These are phyloP conservation scores for Fibroporia radiculosa DNA, from an alignment of 768 basidiomycete species.

Conservation along the genomic window DNA sequence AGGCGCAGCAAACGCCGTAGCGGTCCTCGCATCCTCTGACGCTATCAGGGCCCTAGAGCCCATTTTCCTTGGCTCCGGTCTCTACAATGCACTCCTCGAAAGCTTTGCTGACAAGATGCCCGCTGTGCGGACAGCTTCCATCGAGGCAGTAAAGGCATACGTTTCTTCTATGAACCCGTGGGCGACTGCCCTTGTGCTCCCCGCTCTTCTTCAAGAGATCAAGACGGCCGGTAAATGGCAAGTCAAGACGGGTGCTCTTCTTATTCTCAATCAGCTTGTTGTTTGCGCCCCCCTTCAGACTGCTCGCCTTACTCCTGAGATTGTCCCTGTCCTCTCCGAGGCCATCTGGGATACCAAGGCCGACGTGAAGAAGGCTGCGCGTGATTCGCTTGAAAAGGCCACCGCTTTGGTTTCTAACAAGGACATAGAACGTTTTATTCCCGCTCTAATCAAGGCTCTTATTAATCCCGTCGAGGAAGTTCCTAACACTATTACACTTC, in stretches of 20 bases:
- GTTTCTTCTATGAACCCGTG: conserved; percentile 81
- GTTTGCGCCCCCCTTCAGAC: conserved; percentile 74
- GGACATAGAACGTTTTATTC: conserved; percentile 96
- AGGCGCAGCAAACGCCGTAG: conserved; percentile 71
- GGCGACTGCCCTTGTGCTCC: conserved; percentile 78
- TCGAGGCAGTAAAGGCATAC: conserved; percentile 74
- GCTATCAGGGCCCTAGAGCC: conserved; percentile 82
- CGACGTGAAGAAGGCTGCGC: conserved; percentile 97
- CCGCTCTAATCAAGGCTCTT: conserved; percentile 93
- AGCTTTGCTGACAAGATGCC: conserved; percentile 93
- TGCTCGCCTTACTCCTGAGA: conserved; percentile 86
- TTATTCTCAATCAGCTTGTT: conserved; percentile 82
- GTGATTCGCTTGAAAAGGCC: conserved; percentile 89
- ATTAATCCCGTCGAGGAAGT: conserved; percentile 99
- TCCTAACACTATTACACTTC: conserved; percentile 86
- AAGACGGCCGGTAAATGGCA: conserved; percentile 98
- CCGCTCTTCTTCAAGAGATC: conserved; percentile 85
- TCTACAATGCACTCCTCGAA: conserved; percentile 84
- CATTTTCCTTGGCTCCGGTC: conserved; percentile 76
- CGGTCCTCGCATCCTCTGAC: conserved; percentile 48
- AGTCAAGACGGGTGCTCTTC: conserved; percentile 83
- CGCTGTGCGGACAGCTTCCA: conserved; percentile 75
- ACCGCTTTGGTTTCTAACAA: conserved; percentile 96
- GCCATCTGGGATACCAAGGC: conserved; percentile 99
- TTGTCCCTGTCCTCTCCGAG: conserved; percentile 89